Percentiles rank a stretch among this genome's conserved stretches.
These are phyloP conservation scores for Lepiota venenata DNA, from an alignment of 768 basidiomycete species.

Conservation along the genomic window DNA sequence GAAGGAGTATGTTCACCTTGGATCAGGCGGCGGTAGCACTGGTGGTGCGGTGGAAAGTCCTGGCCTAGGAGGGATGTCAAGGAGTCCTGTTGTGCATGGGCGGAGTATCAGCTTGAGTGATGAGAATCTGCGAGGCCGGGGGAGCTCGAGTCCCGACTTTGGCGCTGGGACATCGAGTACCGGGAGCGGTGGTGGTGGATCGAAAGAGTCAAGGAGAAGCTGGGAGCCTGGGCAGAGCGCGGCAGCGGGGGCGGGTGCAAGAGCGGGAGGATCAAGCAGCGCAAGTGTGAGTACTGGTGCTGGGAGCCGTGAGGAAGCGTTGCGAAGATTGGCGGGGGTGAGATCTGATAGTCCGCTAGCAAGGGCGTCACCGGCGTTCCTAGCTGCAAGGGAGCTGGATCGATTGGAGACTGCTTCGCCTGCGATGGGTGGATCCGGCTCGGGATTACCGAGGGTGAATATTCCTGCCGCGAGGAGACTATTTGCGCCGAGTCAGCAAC, in stretches of 20 bases:
- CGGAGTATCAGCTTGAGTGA: constrained; percentile 56
- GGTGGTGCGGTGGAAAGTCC: constrained; percentile 13
- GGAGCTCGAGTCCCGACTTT: constrained; percentile 24
- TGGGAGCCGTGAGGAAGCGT: constrained; percentile 42
- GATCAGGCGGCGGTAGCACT: constrained; percentile 18
- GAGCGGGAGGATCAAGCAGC: constrained; percentile 20
- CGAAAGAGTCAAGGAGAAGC: constrained; percentile 52
- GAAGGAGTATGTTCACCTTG: constrained; percentile 43
- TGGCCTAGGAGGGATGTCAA: constrained; percentile 16
- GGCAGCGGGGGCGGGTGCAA: constrained; percentile 15
- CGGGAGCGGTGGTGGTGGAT: too few species aligned
- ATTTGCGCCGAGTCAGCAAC: constrained; percentile 55
- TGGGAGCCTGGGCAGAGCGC: constrained; percentile 29
- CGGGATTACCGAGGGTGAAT: constrained; percentile 10
- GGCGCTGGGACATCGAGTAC: too few species aligned
- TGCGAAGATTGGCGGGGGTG: constrained; percentile 29
- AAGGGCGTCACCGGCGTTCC: constrained; percentile 32
- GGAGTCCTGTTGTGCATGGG: constrained; percentile 36
- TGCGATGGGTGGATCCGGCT: constrained; percentile 14
- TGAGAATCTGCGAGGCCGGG: constrained; percentile 28
- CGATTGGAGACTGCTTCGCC: constrained; percentile 21
- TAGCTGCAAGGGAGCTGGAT: constrained; percentile 25
- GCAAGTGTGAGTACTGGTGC: constrained; percentile 16
- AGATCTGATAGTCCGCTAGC: constrained; percentile 33
- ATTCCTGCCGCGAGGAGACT: constrained; percentile 39